These are phyloP conservation scores for Talaromyces sp. DNA, from an alignment of 2,329 filamentous ascomycete species.

Conservation along the genomic window DNA sequence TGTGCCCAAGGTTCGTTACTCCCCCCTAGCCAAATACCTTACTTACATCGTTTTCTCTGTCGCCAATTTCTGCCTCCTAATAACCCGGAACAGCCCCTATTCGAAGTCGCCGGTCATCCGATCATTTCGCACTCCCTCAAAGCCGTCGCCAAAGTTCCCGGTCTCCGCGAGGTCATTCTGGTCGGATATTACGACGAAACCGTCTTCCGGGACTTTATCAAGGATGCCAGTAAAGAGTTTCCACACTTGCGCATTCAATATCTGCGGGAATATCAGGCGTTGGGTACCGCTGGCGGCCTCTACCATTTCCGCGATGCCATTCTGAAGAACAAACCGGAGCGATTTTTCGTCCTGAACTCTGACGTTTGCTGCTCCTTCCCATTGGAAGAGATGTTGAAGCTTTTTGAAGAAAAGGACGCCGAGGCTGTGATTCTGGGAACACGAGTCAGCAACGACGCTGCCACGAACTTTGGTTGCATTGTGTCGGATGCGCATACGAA, in stretches of 20 bases:
- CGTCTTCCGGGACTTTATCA: constrained; percentile 97
- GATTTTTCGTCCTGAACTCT: constrained; percentile 95
- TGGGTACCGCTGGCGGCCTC: constrained; percentile 91
- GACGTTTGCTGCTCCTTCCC: constrained; percentile 99
- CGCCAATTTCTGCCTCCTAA: neutral
- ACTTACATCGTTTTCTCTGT: neutral
- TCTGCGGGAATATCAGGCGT: constrained; percentile 91
- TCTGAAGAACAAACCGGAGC: constrained; percentile 88
- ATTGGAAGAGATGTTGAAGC: constrained; percentile 86
- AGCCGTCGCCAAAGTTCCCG: constrained; percentile 82
- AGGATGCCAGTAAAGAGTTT: constrained; percentile 77
- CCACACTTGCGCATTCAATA: constrained; percentile 88
- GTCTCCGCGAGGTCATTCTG: constrained; percentile 92
- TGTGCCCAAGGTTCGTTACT: constrained; percentile 71
- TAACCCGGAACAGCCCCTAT: constrained; percentile 64
- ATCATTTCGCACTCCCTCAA: constrained; percentile 98
- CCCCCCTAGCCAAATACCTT: constrained; percentile 12
- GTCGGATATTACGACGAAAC: constrained; percentile 98
- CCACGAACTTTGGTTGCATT: constrained; percentile 95
- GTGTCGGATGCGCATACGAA: constrained; percentile 91
- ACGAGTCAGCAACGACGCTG: constrained; percentile 81
- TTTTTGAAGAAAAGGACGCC: constrained; percentile 91
- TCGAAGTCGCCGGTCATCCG: constrained; percentile 95
- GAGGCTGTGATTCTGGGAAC: constrained; percentile 96
- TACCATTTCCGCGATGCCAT: constrained; percentile 99